phyloP scores from a whole-genome alignment of 2,329 filamentous ascomycete genomes.

The Hymenoscyphus linearis region DNA sequence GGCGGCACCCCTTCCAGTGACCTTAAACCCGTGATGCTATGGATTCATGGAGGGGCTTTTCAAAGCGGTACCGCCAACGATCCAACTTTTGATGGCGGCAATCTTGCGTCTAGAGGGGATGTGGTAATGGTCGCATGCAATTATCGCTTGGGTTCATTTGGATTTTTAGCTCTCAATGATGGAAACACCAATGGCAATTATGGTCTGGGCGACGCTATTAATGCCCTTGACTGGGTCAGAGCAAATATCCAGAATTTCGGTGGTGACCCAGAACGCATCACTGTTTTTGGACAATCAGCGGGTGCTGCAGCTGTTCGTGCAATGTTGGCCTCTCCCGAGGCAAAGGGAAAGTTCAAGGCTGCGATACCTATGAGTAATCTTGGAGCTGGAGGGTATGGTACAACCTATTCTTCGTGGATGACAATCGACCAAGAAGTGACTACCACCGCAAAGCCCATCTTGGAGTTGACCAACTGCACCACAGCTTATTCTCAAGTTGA shows the following conservation, averaged over 20 bases:
- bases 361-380: conserved; percentile 23
- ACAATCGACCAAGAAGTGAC: conserved; percentile 15
- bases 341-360: conserved; percentile 18
- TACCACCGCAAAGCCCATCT: conserved; percentile 12
- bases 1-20: conserved; percentile 8
- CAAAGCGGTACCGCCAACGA: conserved; percentile 17
- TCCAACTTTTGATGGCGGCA: conserved; percentile 22
- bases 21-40: conserved; percentile 32
- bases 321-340: conserved; percentile 23
- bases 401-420: conserved; percentile 20
- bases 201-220: conserved; percentile 37
- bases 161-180: conserved; percentile 42
- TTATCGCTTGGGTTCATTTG: conserved; percentile 41
- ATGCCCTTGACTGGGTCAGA: conserved; percentile 33
- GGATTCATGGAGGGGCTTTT: conserved; percentile 33
- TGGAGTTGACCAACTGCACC: conserved; percentile 18
- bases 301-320: conserved; percentile 34
- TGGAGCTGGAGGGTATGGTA: conserved; percentile 20
- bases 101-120: conserved; percentile 22
- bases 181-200: conserved; percentile 42
- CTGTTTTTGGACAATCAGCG: conserved; percentile 42
- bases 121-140: conserved; percentile 29
- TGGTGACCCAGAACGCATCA: conserved; percentile 32
- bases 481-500: conserved; percentile 17
- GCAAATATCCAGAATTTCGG: conserved; percentile 33